Evolutionary conservation across 2,329 filamentous ascomycete genomes (phyloP).

Genomic region (Orbilia oligospora): DNA sequence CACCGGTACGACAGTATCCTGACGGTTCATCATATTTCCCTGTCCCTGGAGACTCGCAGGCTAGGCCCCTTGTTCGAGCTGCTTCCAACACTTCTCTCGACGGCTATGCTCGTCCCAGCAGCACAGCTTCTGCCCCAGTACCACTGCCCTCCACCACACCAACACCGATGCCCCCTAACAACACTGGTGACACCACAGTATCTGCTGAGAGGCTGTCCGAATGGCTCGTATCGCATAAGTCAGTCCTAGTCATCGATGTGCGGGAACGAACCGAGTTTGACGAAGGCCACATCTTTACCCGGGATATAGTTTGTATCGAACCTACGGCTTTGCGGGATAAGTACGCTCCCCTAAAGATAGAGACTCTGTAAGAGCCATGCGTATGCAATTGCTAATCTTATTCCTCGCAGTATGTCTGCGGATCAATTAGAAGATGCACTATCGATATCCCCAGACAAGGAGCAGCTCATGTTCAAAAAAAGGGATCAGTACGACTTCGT

Average conservation of each 20-base stretch:
- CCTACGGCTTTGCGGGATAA: conserved; percentile 80
- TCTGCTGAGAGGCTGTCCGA: conserved; percentile 79
- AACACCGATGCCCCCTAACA: conserved; percentile 66
- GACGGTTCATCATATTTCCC: conserved; percentile 41
- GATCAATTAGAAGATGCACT: conserved; percentile 77
- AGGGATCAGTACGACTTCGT: conserved; percentile 85
- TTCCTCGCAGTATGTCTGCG: conserved; percentile 71
- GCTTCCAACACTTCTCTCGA: conserved; percentile 65
- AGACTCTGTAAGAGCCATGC: too few species aligned
- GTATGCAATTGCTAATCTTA: conserved; percentile 57
- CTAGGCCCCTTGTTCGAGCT: conserved; percentile 35
- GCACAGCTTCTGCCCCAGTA: conserved; percentile 64
- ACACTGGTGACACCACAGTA: conserved; percentile 70
- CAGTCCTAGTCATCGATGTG: conserved; percentile 88
- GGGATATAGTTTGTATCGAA: conserved; percentile 89
- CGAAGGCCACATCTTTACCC: conserved; percentile 87
- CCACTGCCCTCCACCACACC: conserved; percentile 65
- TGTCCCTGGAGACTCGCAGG: conserved; percentile 25
- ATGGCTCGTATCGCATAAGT: conserved; percentile 73
- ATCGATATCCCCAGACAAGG: conserved; percentile 78
- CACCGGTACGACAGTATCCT: conserved; percentile 78
- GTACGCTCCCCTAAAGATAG: conserved; percentile 72
- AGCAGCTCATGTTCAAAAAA: conserved; percentile 80
- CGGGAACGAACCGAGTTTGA: conserved; percentile 85
- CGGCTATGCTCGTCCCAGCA: conserved; percentile 63